phyloP scores from a whole-genome alignment of 192 early-diverging fungal species.

The Gonapodya sp. region DNA sequence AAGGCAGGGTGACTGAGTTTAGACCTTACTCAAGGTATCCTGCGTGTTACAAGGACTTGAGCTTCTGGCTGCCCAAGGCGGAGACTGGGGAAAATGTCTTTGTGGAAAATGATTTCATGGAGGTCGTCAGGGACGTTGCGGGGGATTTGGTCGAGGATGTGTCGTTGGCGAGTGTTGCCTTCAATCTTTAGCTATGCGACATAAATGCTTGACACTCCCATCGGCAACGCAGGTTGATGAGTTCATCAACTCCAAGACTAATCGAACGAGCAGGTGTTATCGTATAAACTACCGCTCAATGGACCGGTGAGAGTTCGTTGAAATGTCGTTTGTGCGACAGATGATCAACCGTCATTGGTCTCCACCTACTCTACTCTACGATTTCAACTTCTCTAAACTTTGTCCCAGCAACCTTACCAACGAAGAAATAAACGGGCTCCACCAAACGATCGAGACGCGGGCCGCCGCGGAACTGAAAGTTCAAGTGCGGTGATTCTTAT shows the following conservation, averaged over 20 bases:
- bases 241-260: conserved; percentile 80
- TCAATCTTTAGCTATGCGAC: too few species aligned
- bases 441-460: conserved; percentile 18
- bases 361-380: not conserved
- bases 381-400: not conserved
- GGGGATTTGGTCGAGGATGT: conserved; percentile 89
- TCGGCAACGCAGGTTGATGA: conserved; percentile 70
- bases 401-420: conserved; percentile 71
- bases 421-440: conserved; percentile 88
- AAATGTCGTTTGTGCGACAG: too few species aligned
- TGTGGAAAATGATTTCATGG: conserved; percentile 92
- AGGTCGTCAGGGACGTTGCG: conserved; percentile 81
- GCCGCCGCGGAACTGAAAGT: not conserved
- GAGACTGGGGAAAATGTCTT: conserved; percentile 14
- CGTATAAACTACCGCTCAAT: conserved; percentile 92
- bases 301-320: conserved; percentile 67
- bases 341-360: too few species aligned
- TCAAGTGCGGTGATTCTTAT: conserved; percentile 4
- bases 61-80: conserved; percentile 59
- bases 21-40: conserved; percentile 82
- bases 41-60: conserved; percentile 87
- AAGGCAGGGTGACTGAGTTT: conserved; percentile 59
- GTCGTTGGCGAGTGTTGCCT: conserved; percentile 59
- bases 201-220: too few species aligned
- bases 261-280: conserved; percentile 74